phyloP scores from a whole-genome alignment of 2,329 filamentous ascomycete species.

The Coniochaeta prunicola region DNA sequence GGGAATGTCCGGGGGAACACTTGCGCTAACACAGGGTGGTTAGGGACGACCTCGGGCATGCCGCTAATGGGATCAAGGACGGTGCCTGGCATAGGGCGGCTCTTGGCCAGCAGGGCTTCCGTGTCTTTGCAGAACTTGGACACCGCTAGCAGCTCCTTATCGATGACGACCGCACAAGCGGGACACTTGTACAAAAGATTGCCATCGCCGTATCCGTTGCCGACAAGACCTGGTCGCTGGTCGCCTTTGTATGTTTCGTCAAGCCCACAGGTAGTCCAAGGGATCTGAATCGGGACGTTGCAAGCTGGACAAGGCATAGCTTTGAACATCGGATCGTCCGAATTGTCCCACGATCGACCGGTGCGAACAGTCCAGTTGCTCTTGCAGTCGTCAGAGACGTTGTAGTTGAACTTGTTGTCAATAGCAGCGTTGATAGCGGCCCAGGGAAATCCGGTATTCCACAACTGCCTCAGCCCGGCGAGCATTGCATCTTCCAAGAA shows the following conservation, averaged over 20 bases:
- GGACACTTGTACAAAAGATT: slow-evolving; percentile 43
- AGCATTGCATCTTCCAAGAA: slow-evolving; percentile 69
- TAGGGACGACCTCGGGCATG: slow-evolving; percentile 28
- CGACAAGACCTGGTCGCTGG: slow-evolving; percentile 27
- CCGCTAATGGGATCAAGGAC: slow-evolving; percentile 49
- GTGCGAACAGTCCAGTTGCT: slow-evolving; percentile 40
- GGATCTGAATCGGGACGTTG: slow-evolving; percentile 28
- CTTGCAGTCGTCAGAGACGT: slow-evolving; percentile 33
- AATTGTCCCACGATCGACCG: slow-evolving; percentile 51
- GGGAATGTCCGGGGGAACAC: slow-evolving; percentile 40
- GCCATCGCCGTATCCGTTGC: slow-evolving; percentile 54
- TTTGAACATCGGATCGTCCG: slow-evolving; percentile 41
- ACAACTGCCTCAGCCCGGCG: slow-evolving; percentile 44
- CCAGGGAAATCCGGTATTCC: slow-evolving; percentile 63
- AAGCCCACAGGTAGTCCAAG: slow-evolving; percentile 52
- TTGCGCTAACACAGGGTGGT: background rate
- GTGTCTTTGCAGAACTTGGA: slow-evolving; percentile 55
- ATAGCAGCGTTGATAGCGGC: slow-evolving; percentile 48
- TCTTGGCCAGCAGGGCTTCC: slow-evolving; percentile 33
- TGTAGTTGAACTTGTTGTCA: slow-evolving; percentile 51
- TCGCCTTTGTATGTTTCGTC: slow-evolving; percentile 25
- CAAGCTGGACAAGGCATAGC: slow-evolving; percentile 51
- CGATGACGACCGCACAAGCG: slow-evolving; percentile 41
- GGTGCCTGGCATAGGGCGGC: slow-evolving; percentile 60
- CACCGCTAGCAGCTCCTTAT: slow-evolving; percentile 52